These are phyloP conservation scores for Apium graveolens DNA, from an alignment of 129 eudicot species.

Conservation along the genomic window DNA sequence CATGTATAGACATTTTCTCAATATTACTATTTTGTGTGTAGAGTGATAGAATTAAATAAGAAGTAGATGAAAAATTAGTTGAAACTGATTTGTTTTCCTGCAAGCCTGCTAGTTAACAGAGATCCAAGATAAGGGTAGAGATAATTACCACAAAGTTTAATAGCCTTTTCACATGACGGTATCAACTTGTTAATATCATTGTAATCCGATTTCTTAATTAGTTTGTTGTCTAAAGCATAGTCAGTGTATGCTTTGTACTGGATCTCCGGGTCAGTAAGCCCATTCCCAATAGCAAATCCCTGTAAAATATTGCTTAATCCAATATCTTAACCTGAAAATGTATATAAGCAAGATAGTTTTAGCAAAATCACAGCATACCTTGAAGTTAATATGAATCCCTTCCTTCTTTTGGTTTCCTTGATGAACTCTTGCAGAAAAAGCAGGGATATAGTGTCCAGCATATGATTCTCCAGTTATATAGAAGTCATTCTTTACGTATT, in stretches of 20 bases:
- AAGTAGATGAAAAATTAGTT: too few species aligned
- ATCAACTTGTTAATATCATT: slow-evolving; percentile 21
- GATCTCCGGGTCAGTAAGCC: slow-evolving; percentile 61
- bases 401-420: slow-evolving; percentile 63
- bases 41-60: not conserved
- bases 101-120: not conserved
- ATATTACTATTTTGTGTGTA: too few species aligned
- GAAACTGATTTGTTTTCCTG: too few species aligned
- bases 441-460: slow-evolving; percentile 89
- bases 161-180: slow-evolving; percentile 45
- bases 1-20: not conserved
- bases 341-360: not conserved
- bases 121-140: not conserved
- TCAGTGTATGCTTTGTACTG: slow-evolving; percentile 61
- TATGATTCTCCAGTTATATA: slow-evolving; percentile 88
- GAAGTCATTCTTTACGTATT: slow-evolving; percentile 50
- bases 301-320: slow-evolving; percentile 15
- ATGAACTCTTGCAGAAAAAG: slow-evolving; percentile 65
- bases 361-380: slow-evolving; percentile 23
- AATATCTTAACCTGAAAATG: slow-evolving; percentile 9
- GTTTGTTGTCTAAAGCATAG: slow-evolving; percentile 39
- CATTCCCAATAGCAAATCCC: slow-evolving; percentile 93
- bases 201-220: slow-evolving; percentile 35
- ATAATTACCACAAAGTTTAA: slow-evolving; percentile 50
- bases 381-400: slow-evolving; percentile 59